Base-by-base conservation (phyloP, 805 yeast species). In the Danielia oregonensis region DNA sequence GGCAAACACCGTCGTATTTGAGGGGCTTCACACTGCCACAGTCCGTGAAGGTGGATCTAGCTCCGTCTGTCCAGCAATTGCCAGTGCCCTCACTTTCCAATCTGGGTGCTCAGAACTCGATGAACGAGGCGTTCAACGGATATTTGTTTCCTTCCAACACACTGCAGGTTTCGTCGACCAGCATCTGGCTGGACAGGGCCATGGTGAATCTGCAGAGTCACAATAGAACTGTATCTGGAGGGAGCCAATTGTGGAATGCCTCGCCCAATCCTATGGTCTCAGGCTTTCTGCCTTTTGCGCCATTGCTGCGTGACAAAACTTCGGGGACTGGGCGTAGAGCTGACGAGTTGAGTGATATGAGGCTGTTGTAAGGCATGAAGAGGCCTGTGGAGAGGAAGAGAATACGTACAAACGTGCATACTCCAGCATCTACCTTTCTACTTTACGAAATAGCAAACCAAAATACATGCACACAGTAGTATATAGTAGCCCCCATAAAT, bases 121-220 rank as follows among this genome's bases (percentile, higher is more conserved):
- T n/a, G n/a, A 26, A 26, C 18, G 36, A 33, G 4, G 34, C 43
- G 30, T 33, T 43, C 28, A 35, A 29, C 32, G 35, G 35, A 18
- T 25, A 43, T 15, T 25, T 37, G 22, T 40, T 46, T 17, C 33
- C 49, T 5, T 30, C 36, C 5, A 27, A 37, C 16, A 30, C 25
- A 5, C 22, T 25, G 27, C 33, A 30, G 33, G 6, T 30, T 4
- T 22, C 40, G 4, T 27, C 42, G 6, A 38, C 36, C 27, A 43
- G 36, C 15, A 46, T 46, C 19, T 46, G 50, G 50, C 50, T 46
- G 50, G 47, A 39, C 25, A 32, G 37, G 9, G 40, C 37, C 6
- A 25, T 34, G 29, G 32, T 35, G 8, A 17, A 29, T n/a, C 15
- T 25, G 24, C 28, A 19, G n/a, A 36, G 40, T 16, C 48, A 43